phyloP scores from a whole-genome alignment of 441 rosid genomes.

The Gossypium trilobum region DNA sequence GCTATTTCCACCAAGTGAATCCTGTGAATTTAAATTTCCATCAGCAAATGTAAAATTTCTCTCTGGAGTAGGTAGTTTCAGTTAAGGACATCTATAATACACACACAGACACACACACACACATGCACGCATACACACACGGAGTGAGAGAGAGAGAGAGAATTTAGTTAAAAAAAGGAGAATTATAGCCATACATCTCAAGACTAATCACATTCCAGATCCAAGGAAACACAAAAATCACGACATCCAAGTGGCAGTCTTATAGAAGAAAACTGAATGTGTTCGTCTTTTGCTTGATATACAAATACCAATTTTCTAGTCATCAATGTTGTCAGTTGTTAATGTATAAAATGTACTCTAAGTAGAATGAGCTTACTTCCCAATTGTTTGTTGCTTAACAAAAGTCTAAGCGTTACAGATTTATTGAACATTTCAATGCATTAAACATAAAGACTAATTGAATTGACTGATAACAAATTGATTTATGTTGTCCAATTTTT shows the following conservation, averaged over 20 bases:
- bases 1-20: conserved; percentile 96
- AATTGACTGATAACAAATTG: neutral
- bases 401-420: neutral
- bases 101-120: too few relatives aligned
- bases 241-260: neutral
- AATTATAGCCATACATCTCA: neutral
- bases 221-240: neutral
- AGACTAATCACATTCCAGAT: neutral
- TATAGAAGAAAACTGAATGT: neutral
- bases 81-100: too few relatives aligned
- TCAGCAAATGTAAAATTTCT: neutral
- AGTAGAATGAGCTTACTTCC: neutral
- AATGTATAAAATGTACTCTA: neutral
- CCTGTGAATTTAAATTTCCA: conserved; percentile 35
- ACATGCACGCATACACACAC: too few relatives aligned
- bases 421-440: too few relatives aligned
- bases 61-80: neutral
- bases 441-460: neutral
- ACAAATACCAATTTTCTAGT: neutral
- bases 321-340: neutral
- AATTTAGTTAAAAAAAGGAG: neutral
- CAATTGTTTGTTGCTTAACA: neutral
- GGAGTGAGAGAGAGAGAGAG: too few relatives aligned
- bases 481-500: neutral
- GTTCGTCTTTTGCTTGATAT: neutral